These are phyloP conservation scores for Carex pumila DNA, from an alignment of 176 grass and related monocot genomes.

Conservation along the genomic window DNA sequence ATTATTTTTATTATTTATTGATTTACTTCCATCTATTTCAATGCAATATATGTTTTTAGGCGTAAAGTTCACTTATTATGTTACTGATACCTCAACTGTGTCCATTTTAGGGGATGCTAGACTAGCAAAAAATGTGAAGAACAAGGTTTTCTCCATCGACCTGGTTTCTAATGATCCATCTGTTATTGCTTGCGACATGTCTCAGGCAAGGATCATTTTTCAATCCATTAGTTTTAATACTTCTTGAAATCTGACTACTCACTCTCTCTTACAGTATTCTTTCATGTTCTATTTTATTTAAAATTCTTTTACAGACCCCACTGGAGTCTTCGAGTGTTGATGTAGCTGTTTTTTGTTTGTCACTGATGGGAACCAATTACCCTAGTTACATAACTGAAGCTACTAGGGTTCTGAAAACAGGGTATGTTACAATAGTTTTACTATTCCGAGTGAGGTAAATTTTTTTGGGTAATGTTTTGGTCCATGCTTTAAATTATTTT, in stretches of 20 bases:
- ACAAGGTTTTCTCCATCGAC: conserved; percentile 96
- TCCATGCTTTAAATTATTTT: conserved; percentile 12
- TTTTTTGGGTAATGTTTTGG: not conserved
- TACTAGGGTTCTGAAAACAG: conserved; percentile 70
- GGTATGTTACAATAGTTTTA: conserved; percentile 35
- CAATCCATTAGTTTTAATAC: not conserved
- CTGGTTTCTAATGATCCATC: conserved; percentile 82
- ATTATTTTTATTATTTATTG: not conserved
- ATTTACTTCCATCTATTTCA: conserved; percentile 7
- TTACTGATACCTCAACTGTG: not conserved
- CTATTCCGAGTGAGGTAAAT: not conserved
- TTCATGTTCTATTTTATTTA: not conserved
- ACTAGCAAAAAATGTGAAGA: conserved; percentile 85
- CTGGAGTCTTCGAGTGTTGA: conserved; percentile 66
- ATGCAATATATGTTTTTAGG: conserved; percentile 1
- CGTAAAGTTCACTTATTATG: not conserved
- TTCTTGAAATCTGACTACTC: not conserved
- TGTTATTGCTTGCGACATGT: conserved; percentile 94
- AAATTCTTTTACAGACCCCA: conserved; percentile 51
- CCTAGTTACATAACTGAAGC: conserved; percentile 78
- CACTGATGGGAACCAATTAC: conserved; percentile 88
- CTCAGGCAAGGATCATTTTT: conserved; percentile 61
- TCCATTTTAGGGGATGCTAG: conserved; percentile 50
- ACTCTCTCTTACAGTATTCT: not conserved
- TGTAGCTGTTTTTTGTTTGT: conserved; percentile 95